Base-by-base conservation (phyloP, 1,139 yeast genomes). In the Candida glucosophila region DNA sequence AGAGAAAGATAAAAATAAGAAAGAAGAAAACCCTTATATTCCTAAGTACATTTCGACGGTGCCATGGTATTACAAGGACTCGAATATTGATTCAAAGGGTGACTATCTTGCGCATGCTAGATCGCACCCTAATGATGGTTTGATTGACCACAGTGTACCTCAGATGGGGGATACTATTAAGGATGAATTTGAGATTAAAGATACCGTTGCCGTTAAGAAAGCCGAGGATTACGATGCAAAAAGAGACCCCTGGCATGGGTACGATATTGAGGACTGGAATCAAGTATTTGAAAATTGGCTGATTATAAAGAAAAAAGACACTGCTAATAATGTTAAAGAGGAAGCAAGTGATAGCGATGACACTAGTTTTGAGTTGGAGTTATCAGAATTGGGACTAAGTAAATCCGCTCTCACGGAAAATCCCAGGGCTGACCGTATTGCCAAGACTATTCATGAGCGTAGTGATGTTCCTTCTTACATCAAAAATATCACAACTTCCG, bases 171-270 rank as follows among this genome's bases (percentile, higher is more conserved):
- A 29, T 6, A 68, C 67, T 1, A 58, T 60, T 13, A 37, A 35
- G 14, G 68, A 61, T 30, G 41, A 40, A n/a, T 42, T 40, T 22
- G 44, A 40, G 22, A 9, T 16, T 6, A 29, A 22, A 3, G 31
- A 29, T 9, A 24, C 36, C 8, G 44, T 41, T 2, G 26, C 33
- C 2, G 26, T 37, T 4, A 56, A 49, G 38, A 65, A 52, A 32
- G 57, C 39, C 29, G 65, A 66, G 4, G 69, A 62, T 26, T 75
- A 70, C 51, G 93, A 80, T 37, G 66, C 75, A 11, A 78, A 78
- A 36, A 55, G 92, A 30, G 93, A 82, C 47, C 56, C 82, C 26
- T 82, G 90, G 85, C 77, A 72, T 42, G 92, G 92, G 0, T 77
- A 70, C 42, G 77, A 77, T 31, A 58, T 66, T 1, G 57, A 58